Evolutionary conservation across 2,329 filamentous ascomycete species (phyloP), one percentile per base, ranked within the genome.

Genomic region (Iodosphaeria phyllophila): DNA sequence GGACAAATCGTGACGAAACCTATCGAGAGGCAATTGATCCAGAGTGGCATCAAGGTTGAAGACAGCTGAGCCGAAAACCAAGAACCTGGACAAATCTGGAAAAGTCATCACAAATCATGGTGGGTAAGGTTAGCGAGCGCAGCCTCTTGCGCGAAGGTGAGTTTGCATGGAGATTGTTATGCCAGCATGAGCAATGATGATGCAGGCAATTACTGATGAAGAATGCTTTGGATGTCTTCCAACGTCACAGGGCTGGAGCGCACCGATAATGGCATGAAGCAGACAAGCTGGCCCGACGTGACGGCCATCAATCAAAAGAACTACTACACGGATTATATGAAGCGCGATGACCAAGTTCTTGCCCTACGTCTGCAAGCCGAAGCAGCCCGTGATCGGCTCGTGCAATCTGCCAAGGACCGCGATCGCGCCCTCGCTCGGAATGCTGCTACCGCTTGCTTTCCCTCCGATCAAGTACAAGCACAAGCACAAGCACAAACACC

Each of bases 261-360:
- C 46, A 95, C 89, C 31, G 89, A 98, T 59, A 98, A 98, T 67
- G 84, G 86, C 54, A 86, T 98, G 75, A 89, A 84, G 45, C 69
- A 89, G 44, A 79, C 83, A 23, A 91, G 66, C 48, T 98, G 89
- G 86, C 86, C 89, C 7, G 76, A 89, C 43, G 73, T 92, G 29
- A 64, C 69, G 21, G 80, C 89, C 41, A 98, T 98, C 52, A 98
- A 98, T 47, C 89, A 98, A 51, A 98, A 98, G 58, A 98, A 98
- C 51, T 98, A 98, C 52, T 93, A 93, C 50, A 92, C 84, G 32
- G 89, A 98, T 46, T 98, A 92, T 41, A 78, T 98, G 54, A 98
- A 98, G 58, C 76, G 86, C 42, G 89, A 98, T 56, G 89, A 95
- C 41, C 89, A 98, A 54, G 74, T 92, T 30, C 70, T 98, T 17